Base-by-base conservation (phyloP, 257 asterid genomes). In the Ilex asprella region DNA sequence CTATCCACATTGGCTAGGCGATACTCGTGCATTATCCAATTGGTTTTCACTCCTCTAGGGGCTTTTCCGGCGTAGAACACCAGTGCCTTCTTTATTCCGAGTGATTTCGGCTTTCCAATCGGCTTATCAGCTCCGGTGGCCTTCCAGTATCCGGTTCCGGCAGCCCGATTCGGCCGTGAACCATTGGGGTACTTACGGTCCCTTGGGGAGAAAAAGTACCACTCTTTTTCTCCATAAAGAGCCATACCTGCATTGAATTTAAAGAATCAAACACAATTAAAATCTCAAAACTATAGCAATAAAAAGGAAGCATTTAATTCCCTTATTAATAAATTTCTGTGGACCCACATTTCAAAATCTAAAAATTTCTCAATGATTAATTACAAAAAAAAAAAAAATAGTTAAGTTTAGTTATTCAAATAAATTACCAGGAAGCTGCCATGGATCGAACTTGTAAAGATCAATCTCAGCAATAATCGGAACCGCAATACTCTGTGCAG, bases 41-140 rank as follows among this genome's bases (percentile, higher is more conserved):
- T 83, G 30, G 90, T 86, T 32, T 86, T 86, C 50, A 75, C 76
- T 13, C 88, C 94, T 69, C 60, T 79, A 0, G 84, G 94, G 5
- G 94, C 84, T 75, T 86, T 83, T 39, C 94, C 94, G 12, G 86
- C 86, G 13, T 83, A 86, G 12, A 83, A 86, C 21, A 86, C 94
- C 10, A 86, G 62, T n/a, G 94, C 90, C 65, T 86, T 86, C 69
- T 86, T 86, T 27, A 86, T 83, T 14, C 83, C 90, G 56, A 64
- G 67, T 1, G 90, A 31, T 63, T 60, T 83, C 2, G 89, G 94
- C 54, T 80, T 80, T 12, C 90, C 94, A 7, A 86, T 79, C 30
- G 88, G 88, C 80, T 86, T 86, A 62, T 86, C 94, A 0, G 94
- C 94, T 55, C 94, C 90, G 27, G 90, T 86, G 11, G 94, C 94